Evolutionary conservation across 1,284 basidiomycete species (phyloP).

Genomic region (Cutaneotrichosporon daszewskae): DNA sequence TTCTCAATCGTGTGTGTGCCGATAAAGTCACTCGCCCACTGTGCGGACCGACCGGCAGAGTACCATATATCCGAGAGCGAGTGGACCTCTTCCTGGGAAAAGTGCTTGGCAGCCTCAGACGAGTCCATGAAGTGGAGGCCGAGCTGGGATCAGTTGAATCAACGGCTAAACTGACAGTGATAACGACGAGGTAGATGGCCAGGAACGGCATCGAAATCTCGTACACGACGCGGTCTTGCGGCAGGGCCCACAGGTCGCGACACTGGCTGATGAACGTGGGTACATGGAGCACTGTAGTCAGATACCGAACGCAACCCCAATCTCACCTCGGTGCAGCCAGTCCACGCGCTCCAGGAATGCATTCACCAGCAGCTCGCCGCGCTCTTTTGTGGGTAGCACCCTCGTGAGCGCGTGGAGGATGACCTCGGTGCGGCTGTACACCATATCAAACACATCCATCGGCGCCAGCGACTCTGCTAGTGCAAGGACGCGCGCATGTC

Average conservation of each 20-base stretch:
- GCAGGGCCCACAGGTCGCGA: slow-evolving; percentile 45
- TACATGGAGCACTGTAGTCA: slow-evolving; percentile 35
- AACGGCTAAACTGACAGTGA: slow-evolving; percentile 41
- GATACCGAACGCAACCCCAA: background rate
- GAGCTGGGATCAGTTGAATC: slow-evolving; percentile 22
- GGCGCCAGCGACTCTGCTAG: slow-evolving; percentile 42
- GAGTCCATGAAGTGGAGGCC: slow-evolving; percentile 47
- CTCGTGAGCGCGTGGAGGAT: slow-evolving; percentile 40
- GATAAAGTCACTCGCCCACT: slow-evolving; percentile 48
- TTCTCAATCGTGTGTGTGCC: slow-evolving; percentile 44
- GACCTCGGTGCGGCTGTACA: slow-evolving; percentile 41
- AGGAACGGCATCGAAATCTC: slow-evolving; percentile 46
- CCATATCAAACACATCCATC: slow-evolving; percentile 42
- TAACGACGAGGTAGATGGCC: slow-evolving; percentile 43
- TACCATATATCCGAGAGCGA: slow-evolving; percentile 43
- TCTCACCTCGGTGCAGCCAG: slow-evolving; percentile 48
- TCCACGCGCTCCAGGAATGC: slow-evolving; percentile 45
- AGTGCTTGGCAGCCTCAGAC: slow-evolving; percentile 36
- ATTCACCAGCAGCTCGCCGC: slow-evolving; percentile 42
- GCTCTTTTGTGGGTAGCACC: slow-evolving; percentile 39
- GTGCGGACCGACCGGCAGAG: slow-evolving; percentile 29
- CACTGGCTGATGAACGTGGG: slow-evolving; percentile 46
- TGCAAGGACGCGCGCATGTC: slow-evolving; percentile 26
- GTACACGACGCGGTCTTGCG: slow-evolving; percentile 34
- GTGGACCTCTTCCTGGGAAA: slow-evolving; percentile 37